Evolutionary conservation across 257 asterid species (phyloP).

Genomic region (Capsicum baccatum): DNA sequence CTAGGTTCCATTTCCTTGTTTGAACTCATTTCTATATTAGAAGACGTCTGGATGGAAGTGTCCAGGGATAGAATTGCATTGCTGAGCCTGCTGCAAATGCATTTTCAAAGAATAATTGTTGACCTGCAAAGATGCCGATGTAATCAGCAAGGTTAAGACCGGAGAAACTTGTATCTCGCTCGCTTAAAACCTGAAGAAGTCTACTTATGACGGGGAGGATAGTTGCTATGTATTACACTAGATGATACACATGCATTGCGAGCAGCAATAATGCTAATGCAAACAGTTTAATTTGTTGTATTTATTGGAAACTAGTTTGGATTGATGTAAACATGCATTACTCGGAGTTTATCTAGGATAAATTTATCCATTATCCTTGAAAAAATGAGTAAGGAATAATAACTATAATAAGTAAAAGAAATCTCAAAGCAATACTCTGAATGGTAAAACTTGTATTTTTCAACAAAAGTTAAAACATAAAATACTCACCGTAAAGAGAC

Average conservation of each 20-base stretch:
- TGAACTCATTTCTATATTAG: conserved; percentile 26
- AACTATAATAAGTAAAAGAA: background rate
- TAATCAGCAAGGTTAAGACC: conserved; percentile 11
- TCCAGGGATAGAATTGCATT: conserved; percentile 58
- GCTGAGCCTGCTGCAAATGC: conserved; percentile 73
- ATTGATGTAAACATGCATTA: background rate
- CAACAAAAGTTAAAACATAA: too few relatives aligned
- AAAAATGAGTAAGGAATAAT: background rate
- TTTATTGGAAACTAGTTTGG: background rate
- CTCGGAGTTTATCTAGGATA: background rate
- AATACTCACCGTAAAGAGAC: background rate
- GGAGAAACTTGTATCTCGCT: background rate
- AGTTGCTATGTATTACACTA: background rate
- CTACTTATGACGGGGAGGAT: background rate
- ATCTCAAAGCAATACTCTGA: background rate
- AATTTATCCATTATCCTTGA: background rate
- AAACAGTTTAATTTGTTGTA: background rate
- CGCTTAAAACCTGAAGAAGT: background rate
- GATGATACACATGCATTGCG: background rate
- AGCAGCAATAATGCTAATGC: background rate
- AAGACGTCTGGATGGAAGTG: conserved; percentile 71
- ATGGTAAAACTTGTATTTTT: background rate
- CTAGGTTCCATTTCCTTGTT: background rate
- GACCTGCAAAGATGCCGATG: conserved; percentile 50
- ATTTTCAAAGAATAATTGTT: conserved; percentile 71